phyloP scores from a whole-genome alignment of 1,284 basidiomycete species.

The Lentinus polychrous region DNA sequence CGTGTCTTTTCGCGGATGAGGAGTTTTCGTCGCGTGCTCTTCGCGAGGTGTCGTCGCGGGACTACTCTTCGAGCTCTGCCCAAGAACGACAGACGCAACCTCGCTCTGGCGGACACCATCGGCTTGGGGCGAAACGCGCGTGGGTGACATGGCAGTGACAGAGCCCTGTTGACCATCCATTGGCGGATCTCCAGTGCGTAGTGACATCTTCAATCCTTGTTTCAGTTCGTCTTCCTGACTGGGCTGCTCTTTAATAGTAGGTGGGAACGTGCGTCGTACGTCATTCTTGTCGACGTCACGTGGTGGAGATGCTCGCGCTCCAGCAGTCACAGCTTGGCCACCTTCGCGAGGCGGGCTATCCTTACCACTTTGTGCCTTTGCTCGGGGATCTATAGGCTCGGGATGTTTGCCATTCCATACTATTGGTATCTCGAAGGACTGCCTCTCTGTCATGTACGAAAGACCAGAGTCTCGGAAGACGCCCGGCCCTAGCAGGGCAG shows the following conservation, averaged over 20 bases:
- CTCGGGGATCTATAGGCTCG: conserved; percentile 10
- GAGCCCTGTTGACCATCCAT: conserved; percentile 16
- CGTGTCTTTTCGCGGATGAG: conserved; percentile 6
- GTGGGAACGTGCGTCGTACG: conserved; percentile 20
- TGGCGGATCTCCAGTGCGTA: conserved; percentile 2
- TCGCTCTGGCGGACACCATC: conserved; percentile 21
- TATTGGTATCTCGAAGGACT: conserved; percentile 27
- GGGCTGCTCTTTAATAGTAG: conserved; percentile 21
- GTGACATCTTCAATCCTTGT: conserved; percentile 2
- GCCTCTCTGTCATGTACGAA: conserved; percentile 23
- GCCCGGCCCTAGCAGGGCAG: conserved; percentile 26
- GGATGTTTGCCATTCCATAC: conserved; percentile 22
- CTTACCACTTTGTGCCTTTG: not conserved
- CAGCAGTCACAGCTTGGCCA: conserved; percentile 1
- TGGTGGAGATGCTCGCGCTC: conserved; percentile 18
- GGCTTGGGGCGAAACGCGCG: conserved; percentile 14
- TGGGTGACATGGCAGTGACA: conserved; percentile 15
- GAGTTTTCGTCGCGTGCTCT: not conserved
- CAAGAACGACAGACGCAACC: conserved; percentile 14
- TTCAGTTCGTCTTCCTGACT: conserved; percentile 17
- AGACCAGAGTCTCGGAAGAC: conserved; percentile 33
- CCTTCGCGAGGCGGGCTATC: not conserved
- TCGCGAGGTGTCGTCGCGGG: not conserved
- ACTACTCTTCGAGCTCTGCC: not conserved
- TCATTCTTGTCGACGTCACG: conserved; percentile 22